A percentile compares a stretch with the other conserved stretches of the same genome.
These are phyloP conservation scores for Amaranthus cruentus DNA, from an alignment of 148 eudicot genomes.

Conservation along the genomic window DNA sequence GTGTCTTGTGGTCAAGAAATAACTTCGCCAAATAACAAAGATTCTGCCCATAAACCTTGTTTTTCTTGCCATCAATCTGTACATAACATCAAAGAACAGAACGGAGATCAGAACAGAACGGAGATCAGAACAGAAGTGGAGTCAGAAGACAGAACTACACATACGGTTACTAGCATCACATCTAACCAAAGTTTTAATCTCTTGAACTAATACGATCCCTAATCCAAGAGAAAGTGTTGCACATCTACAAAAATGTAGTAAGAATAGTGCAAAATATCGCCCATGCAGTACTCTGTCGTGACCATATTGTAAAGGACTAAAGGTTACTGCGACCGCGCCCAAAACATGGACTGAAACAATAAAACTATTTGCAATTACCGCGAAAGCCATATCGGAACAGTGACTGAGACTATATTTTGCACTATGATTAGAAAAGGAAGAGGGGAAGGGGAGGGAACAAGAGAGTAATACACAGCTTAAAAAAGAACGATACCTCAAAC, in stretches of 20 bases:
- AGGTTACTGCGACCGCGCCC: too few species aligned
- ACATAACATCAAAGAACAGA: constrained; percentile 15
- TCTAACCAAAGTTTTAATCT: not conserved
- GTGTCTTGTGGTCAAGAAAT: constrained; percentile 97
- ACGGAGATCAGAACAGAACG: constrained; percentile 11
- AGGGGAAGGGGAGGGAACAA: not conserved
- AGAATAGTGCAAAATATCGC: too few species aligned
- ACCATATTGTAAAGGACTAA: too few species aligned
- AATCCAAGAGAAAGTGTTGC: not conserved
- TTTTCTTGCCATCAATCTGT: constrained; percentile 98
- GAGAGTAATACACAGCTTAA: not conserved
- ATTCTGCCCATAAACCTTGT: constrained; percentile 96
- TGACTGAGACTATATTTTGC: too few species aligned
- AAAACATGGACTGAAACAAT: too few species aligned
- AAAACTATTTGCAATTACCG: too few species aligned
- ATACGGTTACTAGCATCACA: not conserved
- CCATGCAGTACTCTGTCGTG: too few species aligned
- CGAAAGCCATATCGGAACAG: too few species aligned
- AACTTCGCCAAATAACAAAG: constrained; percentile 91
- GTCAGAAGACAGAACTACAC: not conserved
- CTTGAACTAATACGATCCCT: not conserved
- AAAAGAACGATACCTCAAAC: constrained; percentile 68
- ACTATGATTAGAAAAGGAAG: not conserved
- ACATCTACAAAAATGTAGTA: not conserved
- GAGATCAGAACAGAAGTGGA: not conserved